Evolutionary conservation across 2,329 filamentous ascomycete species (phyloP), one percentile per base, ranked within the genome.

Genomic region (Aspergillus sergii): DNA sequence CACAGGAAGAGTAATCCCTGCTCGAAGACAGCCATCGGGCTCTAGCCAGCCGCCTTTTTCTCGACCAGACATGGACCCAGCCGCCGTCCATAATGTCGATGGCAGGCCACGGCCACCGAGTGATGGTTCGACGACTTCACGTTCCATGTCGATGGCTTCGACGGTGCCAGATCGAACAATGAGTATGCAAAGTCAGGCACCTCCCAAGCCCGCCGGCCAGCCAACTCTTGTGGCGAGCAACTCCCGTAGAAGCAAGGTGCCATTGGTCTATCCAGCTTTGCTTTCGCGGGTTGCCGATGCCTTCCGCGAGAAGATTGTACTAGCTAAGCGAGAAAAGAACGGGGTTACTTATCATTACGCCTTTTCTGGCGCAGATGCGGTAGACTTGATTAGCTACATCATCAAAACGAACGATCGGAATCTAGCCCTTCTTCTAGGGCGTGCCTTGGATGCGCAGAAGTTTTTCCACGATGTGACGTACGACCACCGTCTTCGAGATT

Each of bases 391-490:
- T 68, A 92, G 92, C 1, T 96, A 96, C 75, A 98, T 99, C 69
- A 98, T 99, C 78, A 91, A 96, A 74, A 99, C 95, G 1, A 97
- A 93, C 0, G 95, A 99, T 79, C 88, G 95, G 63, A 99, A 99
- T 75, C 83, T 99, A 64, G 95, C 95, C 12, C 83, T 99, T 56
- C 86, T 99, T 11, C 83, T 99, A 19, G 95, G 95, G 66, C 88
- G 95, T 75, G 93, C 95, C 48, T 82, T 99, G 64, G 95, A 99
- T 80, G 95, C 95, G 28, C 95, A 99, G 75, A 98, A 98, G 77
- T 97, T 97, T 81, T 99, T 99, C 76, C 95, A 99, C 81, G 95
- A 99, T 84, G 95, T 98, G 57, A 97, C 94, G 0, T 99, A 99
- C 78, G 94, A 97, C 72, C 95, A 99, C 78, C 88, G 95, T 55